Evolutionary conservation across 2,329 filamentous ascomycete species (phyloP), one percentile per base, ranked within the genome.

Genomic region (Paraconiothyrium brasiliense): DNA sequence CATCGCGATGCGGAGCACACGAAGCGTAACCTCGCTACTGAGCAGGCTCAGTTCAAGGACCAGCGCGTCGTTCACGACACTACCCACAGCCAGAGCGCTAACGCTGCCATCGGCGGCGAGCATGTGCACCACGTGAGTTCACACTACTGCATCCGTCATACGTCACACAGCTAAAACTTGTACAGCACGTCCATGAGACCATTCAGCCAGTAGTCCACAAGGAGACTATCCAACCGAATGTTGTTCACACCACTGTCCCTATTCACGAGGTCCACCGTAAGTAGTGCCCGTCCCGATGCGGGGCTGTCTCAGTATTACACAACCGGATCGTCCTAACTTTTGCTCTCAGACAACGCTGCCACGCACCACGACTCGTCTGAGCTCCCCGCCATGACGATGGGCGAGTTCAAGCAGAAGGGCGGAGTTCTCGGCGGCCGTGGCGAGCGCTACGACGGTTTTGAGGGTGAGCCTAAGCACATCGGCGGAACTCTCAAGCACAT

Each of bases 121-220:
- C 87, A 90, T 71, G 80, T 89, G 20, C 88, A 90, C 73, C 88
- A 90, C 73, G 71, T 72, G 64, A 63, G 68, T 61, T 41, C 14
- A 1, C 27, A 34, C 30, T 6, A 30, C 24, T n/a, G 34, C 5
- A 5, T 39, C 10, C 20, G 4, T 1, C 51, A 10, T 30, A 35
- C 4, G 30, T 22, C 20, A 13, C n/a, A 20, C 14, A 52, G 34
- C 63, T 71, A 49, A 73, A 58, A 54, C 1, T 16, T 24, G 2
- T 51, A 71, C 49, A 75, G 69, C 86, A 85, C 67, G 84, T 90
- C 3, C 87, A 90, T 64, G 89, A 92, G 76, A 88, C 86, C 34
- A 85, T 92, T 51, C 89, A 92, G 74, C 90, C 90, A 0, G 84
- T 92, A 0, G 82, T 93, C 39, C 83, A 92, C 54, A 91, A 91